phyloP scores from a whole-genome alignment of 2,329 filamentous ascomycete species.

The Ophiostoma triangulosporum region DNA sequence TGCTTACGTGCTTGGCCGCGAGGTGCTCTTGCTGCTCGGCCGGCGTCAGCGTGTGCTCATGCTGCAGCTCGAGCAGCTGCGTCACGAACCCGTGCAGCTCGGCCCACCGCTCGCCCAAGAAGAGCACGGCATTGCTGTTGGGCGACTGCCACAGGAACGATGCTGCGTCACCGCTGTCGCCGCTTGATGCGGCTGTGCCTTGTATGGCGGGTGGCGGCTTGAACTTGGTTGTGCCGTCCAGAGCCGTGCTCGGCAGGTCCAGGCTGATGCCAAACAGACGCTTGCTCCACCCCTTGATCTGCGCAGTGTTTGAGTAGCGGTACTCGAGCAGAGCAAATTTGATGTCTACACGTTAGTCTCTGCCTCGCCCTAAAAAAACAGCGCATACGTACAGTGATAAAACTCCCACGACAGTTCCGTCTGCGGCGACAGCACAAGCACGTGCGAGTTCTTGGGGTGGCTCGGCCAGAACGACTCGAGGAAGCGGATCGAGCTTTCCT shows the following conservation, averaged over 20 bases:
- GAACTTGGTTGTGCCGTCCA: slow-evolving; percentile 48
- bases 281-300: slow-evolving; percentile 31
- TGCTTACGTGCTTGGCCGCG: slow-evolving; percentile 46
- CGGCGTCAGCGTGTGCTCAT: slow-evolving; percentile 24
- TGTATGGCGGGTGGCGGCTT: slow-evolving; percentile 22
- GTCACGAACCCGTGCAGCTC: slow-evolving; percentile 74
- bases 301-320: slow-evolving; percentile 46
- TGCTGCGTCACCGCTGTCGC: slow-evolving; percentile 24
- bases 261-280: slow-evolving; percentile 68
- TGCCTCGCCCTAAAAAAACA: slow-evolving; percentile 17
- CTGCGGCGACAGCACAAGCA: slow-evolving; percentile 74
- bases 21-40: slow-evolving; percentile 17
- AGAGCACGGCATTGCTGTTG: slow-evolving; percentile 66
- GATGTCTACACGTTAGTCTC: slow-evolving; percentile 35
- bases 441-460: slow-evolving; percentile 49
- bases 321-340: slow-evolving; percentile 69
- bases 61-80: slow-evolving; percentile 35
- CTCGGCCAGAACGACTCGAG: slow-evolving; percentile 81
- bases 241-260: slow-evolving; percentile 50
- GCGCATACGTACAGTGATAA: slow-evolving; percentile 58
- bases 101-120: slow-evolving; percentile 75
- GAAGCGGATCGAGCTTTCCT: slow-evolving; percentile 61
- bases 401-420: slow-evolving; percentile 68
- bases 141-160: slow-evolving; percentile 79
- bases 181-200: not conserved